phyloP scores from a whole-genome alignment of 2,329 filamentous ascomycete species.

The Colletotrichum coccodes region DNA sequence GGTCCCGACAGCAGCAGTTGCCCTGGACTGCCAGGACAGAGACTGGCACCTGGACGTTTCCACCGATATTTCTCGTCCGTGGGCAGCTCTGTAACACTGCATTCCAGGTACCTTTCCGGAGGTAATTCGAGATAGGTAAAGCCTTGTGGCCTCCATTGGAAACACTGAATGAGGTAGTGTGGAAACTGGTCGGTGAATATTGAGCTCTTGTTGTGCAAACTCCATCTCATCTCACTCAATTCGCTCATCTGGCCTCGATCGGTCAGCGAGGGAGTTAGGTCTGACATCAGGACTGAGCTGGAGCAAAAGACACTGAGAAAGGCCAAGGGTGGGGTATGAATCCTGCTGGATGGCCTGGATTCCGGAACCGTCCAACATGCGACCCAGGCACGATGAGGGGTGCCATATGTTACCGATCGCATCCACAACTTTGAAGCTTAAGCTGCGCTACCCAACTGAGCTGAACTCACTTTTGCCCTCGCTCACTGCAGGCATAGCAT shows the following conservation, averaged over 20 bases:
- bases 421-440: constrained; percentile 2
- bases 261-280: too few species aligned
- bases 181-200: neutral
- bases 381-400: constrained; percentile 1
- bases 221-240: neutral
- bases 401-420: neutral
- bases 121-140: too few species aligned
- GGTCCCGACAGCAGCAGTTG: neutral
- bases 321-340: neutral
- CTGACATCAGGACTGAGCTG: neutral
- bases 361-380: neutral
- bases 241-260: neutral
- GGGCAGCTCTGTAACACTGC: neutral
- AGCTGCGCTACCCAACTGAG: neutral
- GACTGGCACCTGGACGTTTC: neutral
- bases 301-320: neutral
- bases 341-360: neutral
- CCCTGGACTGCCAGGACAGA: neutral
- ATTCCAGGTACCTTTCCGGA: too few species aligned
- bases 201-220: neutral
- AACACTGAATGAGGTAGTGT: neutral
- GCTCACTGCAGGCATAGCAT: neutral
- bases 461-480: neutral
- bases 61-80: neutral
- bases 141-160: neutral